phyloP scores from a whole-genome alignment of 495 filamentous ascomycete genomes.

The Trichoderma reesei region DNA sequence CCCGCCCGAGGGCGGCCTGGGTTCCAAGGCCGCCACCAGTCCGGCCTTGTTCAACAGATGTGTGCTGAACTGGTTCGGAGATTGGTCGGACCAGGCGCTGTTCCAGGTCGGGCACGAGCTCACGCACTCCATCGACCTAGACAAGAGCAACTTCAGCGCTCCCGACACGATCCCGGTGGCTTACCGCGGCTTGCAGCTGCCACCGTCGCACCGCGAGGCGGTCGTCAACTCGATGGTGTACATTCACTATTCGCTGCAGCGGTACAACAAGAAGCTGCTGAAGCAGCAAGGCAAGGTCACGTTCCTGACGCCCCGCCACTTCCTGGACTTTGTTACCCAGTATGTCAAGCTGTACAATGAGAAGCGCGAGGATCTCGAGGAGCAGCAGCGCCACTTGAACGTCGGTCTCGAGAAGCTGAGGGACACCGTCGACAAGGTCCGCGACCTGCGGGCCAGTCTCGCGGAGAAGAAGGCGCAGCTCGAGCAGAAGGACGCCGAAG shows the following conservation, averaged over 20 bases:
- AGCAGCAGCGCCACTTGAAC: constrained; percentile 96
- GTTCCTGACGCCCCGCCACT: constrained; percentile 91
- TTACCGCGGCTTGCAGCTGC: constrained; percentile 73
- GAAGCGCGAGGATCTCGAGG: constrained; percentile 95
- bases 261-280: constrained; percentile 77
- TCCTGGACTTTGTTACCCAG: constrained; percentile 95
- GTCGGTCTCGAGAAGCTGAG: constrained; percentile 95
- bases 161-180: constrained; percentile 88
- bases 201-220: constrained; percentile 78
- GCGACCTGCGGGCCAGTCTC: constrained; percentile 78
- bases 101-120: constrained; percentile 97
- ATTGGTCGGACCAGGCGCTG: constrained; percentile 98
- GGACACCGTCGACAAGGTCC: constrained; percentile 96
- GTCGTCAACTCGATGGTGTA: constrained; percentile 98
- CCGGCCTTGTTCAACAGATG: constrained; percentile 98
- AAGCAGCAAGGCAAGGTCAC: constrained; percentile 87
- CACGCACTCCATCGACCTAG: constrained; percentile 89
- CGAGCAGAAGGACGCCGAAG: constrained; percentile 86
- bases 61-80: constrained; percentile 98
- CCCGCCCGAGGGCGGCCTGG: constrained; percentile 90
- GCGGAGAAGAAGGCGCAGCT: constrained; percentile 90
- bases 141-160: constrained; percentile 72
- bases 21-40: constrained; percentile 92
- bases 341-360: constrained; percentile 97
- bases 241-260: constrained; percentile 87